Base-by-base conservation (phyloP, 2,329 filamentous ascomycete genomes). In the Clonostachys solani region DNA sequence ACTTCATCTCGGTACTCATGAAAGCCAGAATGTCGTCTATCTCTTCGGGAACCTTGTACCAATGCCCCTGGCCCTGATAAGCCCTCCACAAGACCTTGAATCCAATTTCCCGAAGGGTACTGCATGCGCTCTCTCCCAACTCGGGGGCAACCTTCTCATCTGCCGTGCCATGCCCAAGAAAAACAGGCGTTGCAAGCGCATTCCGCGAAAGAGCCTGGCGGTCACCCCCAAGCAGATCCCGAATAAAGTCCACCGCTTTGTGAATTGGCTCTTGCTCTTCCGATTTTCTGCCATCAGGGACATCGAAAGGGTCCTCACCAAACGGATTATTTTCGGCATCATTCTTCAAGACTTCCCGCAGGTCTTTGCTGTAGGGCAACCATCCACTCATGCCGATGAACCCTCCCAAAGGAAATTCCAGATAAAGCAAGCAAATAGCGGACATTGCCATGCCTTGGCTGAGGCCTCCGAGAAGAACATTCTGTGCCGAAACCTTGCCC, bases 391-490 rank as follows among this genome's bases (percentile, higher is more conserved):
- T 74, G 1, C 74, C 73, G 36, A 77, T 52, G 47, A 69, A 73
- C 2, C 67, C 73, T 0, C 69, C 72, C 2, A 76, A 43, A 0
- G 53, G 47, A 43, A 54, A 54, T 9, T 59, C 60, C n/a, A 68
- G 64, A 16, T 59, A 62, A 3, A 81, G 55, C 17, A 77, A 54
- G 3, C 66, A 52, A 17, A 69, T 61, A 10, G 79, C 51, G 1
- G 63, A 61, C 54, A 71, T 68, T 1, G 75, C 77, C 52, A 72
- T 78, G 0, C 77, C 77, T 51, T 79, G 74, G 53, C 77, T 78
- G n/a, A 80, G 50, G 0, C 76, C 75, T 15, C 74, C 73, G 1
- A 81, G 50, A 7, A 80, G 58, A 13, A 80, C 60, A 44, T 74
- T 75, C 17, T 52, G 34, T 33, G 43, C 58, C 46, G 47, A 58